Percentiles rank a stretch among this genome's conserved stretches.
phyloP scores from a whole-genome alignment of 768 basidiomycete species.

The Trametes cingulata region DNA sequence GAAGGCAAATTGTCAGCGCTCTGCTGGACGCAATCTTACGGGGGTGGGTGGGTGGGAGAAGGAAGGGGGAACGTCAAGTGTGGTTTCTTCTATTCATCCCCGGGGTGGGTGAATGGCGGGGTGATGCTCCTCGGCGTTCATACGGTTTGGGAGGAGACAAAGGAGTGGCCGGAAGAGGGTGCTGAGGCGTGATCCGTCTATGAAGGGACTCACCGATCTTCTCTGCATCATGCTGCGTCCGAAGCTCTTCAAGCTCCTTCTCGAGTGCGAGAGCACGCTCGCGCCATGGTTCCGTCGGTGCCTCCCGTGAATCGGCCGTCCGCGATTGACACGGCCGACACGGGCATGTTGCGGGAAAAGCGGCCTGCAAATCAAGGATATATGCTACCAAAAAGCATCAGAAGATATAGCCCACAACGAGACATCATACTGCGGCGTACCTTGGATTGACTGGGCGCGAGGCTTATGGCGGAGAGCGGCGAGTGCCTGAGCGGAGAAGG shows the following conservation, averaged over 20 bases:
- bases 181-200: not conserved
- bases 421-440: slow-evolving; percentile 31
- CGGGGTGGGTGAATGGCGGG: not conserved
- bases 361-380: slow-evolving; percentile 42
- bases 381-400: slow-evolving; percentile 38
- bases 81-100: not conserved
- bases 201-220: slow-evolving; percentile 39
- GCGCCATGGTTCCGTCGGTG: slow-evolving; percentile 36
- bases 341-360: slow-evolving; percentile 31
- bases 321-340: not conserved
- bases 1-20: not conserved
- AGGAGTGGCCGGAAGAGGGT: not conserved
- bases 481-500: slow-evolving; percentile 41
- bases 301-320: not conserved
- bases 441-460: slow-evolving; percentile 38
- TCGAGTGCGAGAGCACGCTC: slow-evolving; percentile 45
- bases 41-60: not conserved
- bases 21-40: not conserved
- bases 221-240: slow-evolving; percentile 42
- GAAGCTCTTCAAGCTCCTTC: slow-evolving; percentile 38
- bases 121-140: not conserved
- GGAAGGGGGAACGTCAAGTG: not conserved
- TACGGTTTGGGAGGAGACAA: not conserved
- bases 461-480: slow-evolving; percentile 49
- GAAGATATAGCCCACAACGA: not conserved